A percentile compares a stretch with the other conserved stretches of the same genome.
Evolutionary conservation across 371 early-diverging fungal genomes (phyloP).

Genomic region (Mucor mucedo): DNA sequence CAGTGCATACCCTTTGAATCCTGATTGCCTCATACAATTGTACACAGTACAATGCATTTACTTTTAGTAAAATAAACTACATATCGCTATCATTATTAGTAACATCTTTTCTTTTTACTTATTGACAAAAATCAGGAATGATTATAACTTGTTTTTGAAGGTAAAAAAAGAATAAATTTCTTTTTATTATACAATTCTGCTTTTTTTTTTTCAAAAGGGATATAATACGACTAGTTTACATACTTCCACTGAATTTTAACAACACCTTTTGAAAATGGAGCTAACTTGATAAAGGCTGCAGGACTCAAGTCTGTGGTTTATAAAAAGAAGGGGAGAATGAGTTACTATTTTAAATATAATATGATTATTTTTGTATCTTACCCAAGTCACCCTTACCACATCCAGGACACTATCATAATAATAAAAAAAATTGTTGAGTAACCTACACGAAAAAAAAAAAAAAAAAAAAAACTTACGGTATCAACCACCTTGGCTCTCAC

Average conservation of each 20-base stretch:
- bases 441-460: neutral
- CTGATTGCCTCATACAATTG: neutral
- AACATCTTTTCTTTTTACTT: no score
- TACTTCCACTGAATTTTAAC: slow-evolving; percentile 25
- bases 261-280: slow-evolving; percentile 49
- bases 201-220: neutral
- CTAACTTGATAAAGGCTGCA: slow-evolving; percentile 61
- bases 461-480: slow-evolving; percentile 2
- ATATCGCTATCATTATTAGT: no score
- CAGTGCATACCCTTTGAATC: neutral
- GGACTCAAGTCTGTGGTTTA: slow-evolving; percentile 47
- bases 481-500: slow-evolving; percentile 51
- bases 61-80: neutral
- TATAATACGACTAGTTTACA: neutral
- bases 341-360: neutral
- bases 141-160: no score
- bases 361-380: neutral
- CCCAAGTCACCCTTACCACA: slow-evolving; percentile 54
- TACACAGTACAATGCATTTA: neutral
- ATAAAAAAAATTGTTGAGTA: neutral
- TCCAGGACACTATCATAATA: slow-evolving; percentile 42
- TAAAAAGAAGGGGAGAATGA: neutral
- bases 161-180: no score
- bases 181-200: no score
- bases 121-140: no score